These are phyloP conservation scores for Kwoniella pini DNA, from an alignment of 768 basidiomycete genomes.

Conservation along the genomic window DNA sequence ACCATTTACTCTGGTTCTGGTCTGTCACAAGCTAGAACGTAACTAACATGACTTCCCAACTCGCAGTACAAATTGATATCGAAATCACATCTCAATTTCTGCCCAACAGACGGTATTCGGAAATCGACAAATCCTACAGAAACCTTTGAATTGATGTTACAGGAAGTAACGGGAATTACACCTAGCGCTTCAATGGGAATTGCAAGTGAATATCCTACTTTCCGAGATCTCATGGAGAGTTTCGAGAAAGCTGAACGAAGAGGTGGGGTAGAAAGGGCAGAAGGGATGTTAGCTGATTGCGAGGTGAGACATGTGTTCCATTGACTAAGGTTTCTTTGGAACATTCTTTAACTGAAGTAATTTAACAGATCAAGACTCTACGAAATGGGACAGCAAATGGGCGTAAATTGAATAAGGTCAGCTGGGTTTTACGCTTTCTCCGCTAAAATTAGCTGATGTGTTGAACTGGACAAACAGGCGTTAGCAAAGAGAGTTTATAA, in stretches of 20 bases:
- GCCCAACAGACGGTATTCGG: slow-evolving; percentile 33
- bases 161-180: slow-evolving; percentile 52
- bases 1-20: slow-evolving; percentile 9
- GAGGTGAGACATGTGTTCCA: slow-evolving; percentile 42
- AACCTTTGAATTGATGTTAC: slow-evolving; percentile 51
- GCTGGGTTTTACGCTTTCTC: neutral
- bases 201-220: slow-evolving; percentile 37
- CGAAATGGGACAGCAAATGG: slow-evolving; percentile 39
- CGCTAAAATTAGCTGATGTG: neutral
- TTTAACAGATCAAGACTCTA: slow-evolving; percentile 33
- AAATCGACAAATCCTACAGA: slow-evolving; percentile 36
- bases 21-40: too few relatives aligned
- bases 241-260: slow-evolving; percentile 46
- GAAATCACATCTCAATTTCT: slow-evolving; percentile 51
- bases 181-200: slow-evolving; percentile 46
- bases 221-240: slow-evolving; percentile 47
- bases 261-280: slow-evolving; percentile 28
- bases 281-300: slow-evolving; percentile 43
- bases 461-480: slow-evolving; percentile 14
- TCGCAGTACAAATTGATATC: slow-evolving; percentile 46
- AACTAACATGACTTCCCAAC: too few relatives aligned
- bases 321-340: neutral
- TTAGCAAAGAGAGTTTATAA: slow-evolving; percentile 41
- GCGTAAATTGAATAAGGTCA: slow-evolving; percentile 31
- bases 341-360: neutral